phyloP scores from a whole-genome alignment of 202 grass and related monocot species.

The Setaria viridis region DNA sequence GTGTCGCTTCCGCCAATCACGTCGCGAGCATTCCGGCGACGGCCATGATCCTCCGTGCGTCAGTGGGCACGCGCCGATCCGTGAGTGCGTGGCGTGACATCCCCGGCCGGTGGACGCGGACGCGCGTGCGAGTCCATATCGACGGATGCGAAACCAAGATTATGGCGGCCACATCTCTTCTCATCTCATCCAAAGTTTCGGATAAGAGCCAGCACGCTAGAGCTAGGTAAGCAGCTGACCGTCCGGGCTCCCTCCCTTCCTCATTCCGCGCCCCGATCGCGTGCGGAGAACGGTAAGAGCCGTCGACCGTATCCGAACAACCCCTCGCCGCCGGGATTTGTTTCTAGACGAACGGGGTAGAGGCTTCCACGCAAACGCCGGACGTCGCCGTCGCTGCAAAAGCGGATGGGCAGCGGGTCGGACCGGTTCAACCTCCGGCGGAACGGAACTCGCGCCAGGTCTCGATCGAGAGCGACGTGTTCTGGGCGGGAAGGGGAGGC shows the following conservation, averaged over 20 bases:
- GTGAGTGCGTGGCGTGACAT: conserved; percentile 13
- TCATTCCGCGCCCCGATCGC: not conserved
- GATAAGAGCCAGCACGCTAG: conserved; percentile 39
- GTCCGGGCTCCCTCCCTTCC: not conserved
- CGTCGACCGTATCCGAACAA: conserved; percentile 37
- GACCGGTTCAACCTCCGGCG: conserved; percentile 1
- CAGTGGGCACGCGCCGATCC: not conserved
- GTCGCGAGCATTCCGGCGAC: conserved; percentile 7
- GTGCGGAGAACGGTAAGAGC: conserved; percentile 31
- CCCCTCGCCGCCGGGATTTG: not conserved
- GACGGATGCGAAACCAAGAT: not conserved
- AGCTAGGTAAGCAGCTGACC: conserved; percentile 20
- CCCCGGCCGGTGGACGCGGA: not conserved
- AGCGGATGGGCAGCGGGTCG: not conserved
- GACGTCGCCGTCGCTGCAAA: conserved; percentile 38
- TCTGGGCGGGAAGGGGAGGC: not conserved
- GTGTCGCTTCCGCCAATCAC: conserved; percentile 15
- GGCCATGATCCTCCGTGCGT: not conserved
- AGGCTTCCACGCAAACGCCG: conserved; percentile 32
- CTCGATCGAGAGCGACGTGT: conserved; percentile 16
- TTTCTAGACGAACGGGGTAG: conserved; percentile 17
- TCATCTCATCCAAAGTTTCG: conserved; percentile 20
- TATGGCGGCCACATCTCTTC: not conserved
- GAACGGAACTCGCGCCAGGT: conserved; percentile 1
- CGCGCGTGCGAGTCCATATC: conserved; percentile 10